A percentile compares a stretch with the other conserved stretches of the same genome.
phyloP scores from a whole-genome alignment of 768 basidiomycete species.

The Sutorius australiensis region DNA sequence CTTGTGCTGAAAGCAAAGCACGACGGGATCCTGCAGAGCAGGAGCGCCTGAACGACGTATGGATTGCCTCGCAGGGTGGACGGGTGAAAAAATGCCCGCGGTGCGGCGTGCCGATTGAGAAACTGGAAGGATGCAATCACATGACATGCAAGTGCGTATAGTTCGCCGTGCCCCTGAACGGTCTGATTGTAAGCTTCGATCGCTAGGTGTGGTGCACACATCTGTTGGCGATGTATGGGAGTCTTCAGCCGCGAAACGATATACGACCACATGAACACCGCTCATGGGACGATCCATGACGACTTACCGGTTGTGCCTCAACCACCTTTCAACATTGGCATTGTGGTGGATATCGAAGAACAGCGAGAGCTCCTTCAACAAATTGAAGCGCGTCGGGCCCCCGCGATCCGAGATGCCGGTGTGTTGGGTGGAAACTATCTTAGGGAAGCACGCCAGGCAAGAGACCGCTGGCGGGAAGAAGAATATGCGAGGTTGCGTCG shows the following conservation, averaged over 20 bases:
- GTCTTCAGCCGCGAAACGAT: conserved; percentile 33
- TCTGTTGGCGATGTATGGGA: conserved; percentile 65
- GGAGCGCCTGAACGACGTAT: conserved; percentile 50
- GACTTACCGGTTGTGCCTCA: conserved; percentile 5
- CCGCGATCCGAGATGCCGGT: neutral
- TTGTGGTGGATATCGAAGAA: conserved; percentile 18
- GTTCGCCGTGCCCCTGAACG: neutral
- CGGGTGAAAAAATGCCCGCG: conserved; percentile 70
- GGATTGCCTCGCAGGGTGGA: conserved; percentile 51
- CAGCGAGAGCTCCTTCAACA: conserved; percentile 19
- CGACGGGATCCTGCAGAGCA: conserved; percentile 42
- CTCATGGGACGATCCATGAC: conserved; percentile 32
- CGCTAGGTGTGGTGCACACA: conserved; percentile 63
- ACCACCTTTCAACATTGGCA: conserved; percentile 7
- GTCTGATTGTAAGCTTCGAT: no score
- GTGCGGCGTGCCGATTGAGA: conserved; percentile 67
- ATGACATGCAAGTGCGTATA: conserved; percentile 51
- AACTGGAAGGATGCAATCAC: conserved; percentile 73
- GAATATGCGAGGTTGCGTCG: neutral
- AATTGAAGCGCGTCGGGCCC: conserved; percentile 9
- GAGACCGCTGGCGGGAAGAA: conserved; percentile 1
- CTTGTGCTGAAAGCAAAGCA: conserved; percentile 45
- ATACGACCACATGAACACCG: conserved; percentile 37
- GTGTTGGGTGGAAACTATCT: neutral
- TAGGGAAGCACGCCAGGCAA: neutral